These are phyloP conservation scores for Beauveria medogensis DNA, from an alignment of 2,329 filamentous ascomycete genomes.

Conservation along the genomic window DNA sequence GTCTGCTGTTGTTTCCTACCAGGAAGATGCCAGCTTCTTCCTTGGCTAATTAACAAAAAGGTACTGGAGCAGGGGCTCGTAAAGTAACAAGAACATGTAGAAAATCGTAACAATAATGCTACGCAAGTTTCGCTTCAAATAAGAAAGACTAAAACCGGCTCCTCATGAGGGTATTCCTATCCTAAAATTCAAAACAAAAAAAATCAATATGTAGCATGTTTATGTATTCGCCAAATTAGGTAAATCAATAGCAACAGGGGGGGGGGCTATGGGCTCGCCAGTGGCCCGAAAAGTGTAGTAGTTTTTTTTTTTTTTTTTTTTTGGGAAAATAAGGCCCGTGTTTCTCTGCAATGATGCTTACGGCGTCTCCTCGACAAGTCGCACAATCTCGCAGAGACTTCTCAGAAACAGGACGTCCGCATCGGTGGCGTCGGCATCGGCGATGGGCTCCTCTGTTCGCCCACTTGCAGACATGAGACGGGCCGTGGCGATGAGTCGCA, in stretches of 20 bases:
- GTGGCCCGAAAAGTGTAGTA: no score
- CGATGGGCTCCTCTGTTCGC: slow-evolving; percentile 20
- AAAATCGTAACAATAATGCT: background rate
- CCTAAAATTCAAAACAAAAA: background rate
- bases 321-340: no score
- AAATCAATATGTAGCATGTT: background rate
- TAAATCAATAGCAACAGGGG: no score
- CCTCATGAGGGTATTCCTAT: slow-evolving; percentile 3
- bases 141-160: background rate
- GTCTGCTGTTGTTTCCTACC: background rate
- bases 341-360: background rate
- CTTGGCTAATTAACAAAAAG: background rate
- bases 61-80: background rate
- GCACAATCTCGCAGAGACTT: slow-evolving; percentile 36
- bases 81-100: background rate
- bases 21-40: background rate
- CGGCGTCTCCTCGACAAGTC: slow-evolving; percentile 26
- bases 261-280: no score
- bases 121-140: background rate
- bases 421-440: slow-evolving; percentile 23
- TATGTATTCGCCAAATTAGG: no score
- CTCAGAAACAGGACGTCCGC: slow-evolving; percentile 31
- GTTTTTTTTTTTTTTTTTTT: no score
- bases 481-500: slow-evolving; percentile 42
- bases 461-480: slow-evolving; percentile 26